Evolutionary conservation across 129 eudicot genomes (phyloP), one percentile per base, ranked within the genome.

Genomic region (Flaveria trinervia): DNA sequence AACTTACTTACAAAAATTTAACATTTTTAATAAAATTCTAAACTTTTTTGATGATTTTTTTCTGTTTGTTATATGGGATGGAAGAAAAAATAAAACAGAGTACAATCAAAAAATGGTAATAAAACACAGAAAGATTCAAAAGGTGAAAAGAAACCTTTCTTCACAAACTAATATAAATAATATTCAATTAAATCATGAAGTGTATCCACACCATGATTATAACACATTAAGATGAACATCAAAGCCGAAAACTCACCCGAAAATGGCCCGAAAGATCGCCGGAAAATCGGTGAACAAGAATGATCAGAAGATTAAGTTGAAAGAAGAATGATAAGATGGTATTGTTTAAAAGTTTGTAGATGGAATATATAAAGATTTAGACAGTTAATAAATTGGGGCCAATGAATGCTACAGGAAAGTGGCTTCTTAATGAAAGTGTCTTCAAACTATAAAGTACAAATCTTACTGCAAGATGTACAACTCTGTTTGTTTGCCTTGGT

Each of bases 331-430:
- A 61, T 4, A 60, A 52, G 76, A 71, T 13, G 5, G 4, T 10
- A 26, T 56, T 76, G 11, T 62, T 12, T 0, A 25, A 43, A 69
- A 56, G 22, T 22, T 54, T 57, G 65, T 33, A 59, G 77, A 45
- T 70, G 77, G 36, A 70, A 76, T 68, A 48, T 59, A 70, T 78
- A 78, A 25, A 69, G 56, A 69, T 45, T 43, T 28, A 9, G 26
- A 57, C 71, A 51, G 49, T 26, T 43, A 45, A 18, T 41, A 78
- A 7, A 77, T 78, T 60, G 77, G 71, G 82, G 71, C 71, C 70
- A 70, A 13, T 78, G 64, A 78, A 78, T 57, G 52, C 50, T 70
- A 59, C 71, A 15, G 22, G 25, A 14, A 43, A 18, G 61, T 18
- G 48, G 61, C 55, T 57, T 70, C 16, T 25, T 68, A 17, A 30